A percentile compares a stretch with the other conserved stretches of the same genome.
These are phyloP conservation scores for Massarina eburnea DNA, from an alignment of 2,329 filamentous ascomycete genomes.

Conservation along the genomic window DNA sequence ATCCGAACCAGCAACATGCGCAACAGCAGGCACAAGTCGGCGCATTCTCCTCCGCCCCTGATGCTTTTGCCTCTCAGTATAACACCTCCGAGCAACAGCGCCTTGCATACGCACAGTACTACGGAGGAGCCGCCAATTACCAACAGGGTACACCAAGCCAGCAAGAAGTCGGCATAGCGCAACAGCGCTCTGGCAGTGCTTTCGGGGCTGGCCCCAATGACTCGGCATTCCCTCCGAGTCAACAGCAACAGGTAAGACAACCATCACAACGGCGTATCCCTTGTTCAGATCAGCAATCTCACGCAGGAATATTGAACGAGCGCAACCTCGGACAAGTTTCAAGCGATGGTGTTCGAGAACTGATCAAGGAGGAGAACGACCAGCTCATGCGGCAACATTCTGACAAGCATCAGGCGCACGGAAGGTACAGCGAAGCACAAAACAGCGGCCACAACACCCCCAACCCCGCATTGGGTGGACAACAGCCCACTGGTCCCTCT, in stretches of 20 bases:
- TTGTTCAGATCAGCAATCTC: not conserved
- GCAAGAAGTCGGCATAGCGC: conserved; percentile 70
- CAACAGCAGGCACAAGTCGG: conserved; percentile 64
- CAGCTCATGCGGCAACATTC: conserved; percentile 6
- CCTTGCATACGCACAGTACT: conserved; percentile 70
- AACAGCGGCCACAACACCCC: conserved; percentile 90
- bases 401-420: conserved; percentile 54
- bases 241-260: conserved; percentile 56
- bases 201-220: conserved; percentile 66
- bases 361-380: conserved; percentile 7
- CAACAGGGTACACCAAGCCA: conserved; percentile 57
- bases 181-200: conserved; percentile 75
- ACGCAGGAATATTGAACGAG: conserved; percentile 1
- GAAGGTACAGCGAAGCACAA: conserved; percentile 73
- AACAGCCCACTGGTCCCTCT: conserved; percentile 52
- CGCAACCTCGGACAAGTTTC: conserved; percentile 4
- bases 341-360: not conserved
- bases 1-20: conserved; percentile 52
- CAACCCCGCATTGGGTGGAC: conserved; percentile 68
- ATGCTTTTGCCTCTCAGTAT: conserved; percentile 77
- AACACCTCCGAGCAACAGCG: conserved; percentile 77
- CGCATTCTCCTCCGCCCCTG: conserved; percentile 71
- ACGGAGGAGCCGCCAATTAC: conserved; percentile 52
- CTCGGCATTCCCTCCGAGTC: conserved; percentile 64
- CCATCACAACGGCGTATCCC: conserved; percentile 1